Evolutionary conservation across 495 filamentous ascomycete genomes (phyloP).

Genomic region (Penicillium arizonense): DNA sequence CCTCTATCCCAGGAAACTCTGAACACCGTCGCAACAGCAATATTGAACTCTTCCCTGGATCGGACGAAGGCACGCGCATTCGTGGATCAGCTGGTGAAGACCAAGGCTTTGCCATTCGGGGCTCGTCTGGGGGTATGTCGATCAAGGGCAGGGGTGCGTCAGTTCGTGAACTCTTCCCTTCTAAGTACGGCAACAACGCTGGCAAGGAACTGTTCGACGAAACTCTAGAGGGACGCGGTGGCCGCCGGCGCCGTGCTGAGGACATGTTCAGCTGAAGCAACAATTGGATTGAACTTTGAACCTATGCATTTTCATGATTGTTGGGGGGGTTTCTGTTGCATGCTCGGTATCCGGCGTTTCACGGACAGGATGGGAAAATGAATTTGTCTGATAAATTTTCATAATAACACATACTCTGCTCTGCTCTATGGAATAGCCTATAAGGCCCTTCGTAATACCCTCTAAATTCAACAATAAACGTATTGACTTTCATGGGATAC

Average conservation of each 20-base stretch:
- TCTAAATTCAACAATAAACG: no score
- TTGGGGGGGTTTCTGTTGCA: constrained; percentile 11
- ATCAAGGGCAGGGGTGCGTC: constrained; percentile 50
- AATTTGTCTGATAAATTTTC: constrained; percentile 9
- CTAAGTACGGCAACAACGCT: constrained; percentile 60
- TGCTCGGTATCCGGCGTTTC: constrained; percentile 19
- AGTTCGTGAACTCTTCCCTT: constrained; percentile 70
- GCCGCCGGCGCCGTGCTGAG: constrained; percentile 46
- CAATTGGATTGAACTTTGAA: neutral
- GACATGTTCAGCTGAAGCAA: constrained; percentile 48
- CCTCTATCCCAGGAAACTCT: neutral
- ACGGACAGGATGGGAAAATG: constrained; percentile 4
- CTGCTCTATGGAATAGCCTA: neutral
- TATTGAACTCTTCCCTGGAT: constrained; percentile 41
- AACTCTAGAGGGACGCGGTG: constrained; percentile 49
- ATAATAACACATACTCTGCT: constrained; percentile 13
- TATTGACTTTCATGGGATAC: no score
- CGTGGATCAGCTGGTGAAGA: constrained; percentile 50
- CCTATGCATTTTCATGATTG: constrained; percentile 6
- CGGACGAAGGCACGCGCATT: constrained; percentile 53
- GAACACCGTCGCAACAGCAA: constrained; percentile 28
- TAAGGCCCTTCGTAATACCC: neutral
- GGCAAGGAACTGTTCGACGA: constrained; percentile 71
- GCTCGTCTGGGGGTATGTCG: constrained; percentile 46
- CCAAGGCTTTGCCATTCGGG: constrained; percentile 66